Percentiles rank a stretch among this genome's conserved stretches.
phyloP scores from a whole-genome alignment of 1,284 basidiomycete genomes.

The Ganoderma lingzhi region DNA sequence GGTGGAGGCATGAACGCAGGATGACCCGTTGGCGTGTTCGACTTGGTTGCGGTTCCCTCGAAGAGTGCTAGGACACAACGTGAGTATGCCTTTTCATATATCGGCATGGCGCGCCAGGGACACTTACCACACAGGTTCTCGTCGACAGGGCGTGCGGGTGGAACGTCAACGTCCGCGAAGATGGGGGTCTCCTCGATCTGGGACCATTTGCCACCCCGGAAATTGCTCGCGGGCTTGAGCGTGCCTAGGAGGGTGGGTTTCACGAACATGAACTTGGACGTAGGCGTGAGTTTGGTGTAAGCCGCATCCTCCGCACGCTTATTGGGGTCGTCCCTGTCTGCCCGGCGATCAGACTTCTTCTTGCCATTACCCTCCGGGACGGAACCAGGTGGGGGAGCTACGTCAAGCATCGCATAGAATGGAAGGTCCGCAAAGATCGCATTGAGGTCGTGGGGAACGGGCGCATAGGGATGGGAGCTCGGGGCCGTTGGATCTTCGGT shows the following conservation, averaged over 20 bases:
- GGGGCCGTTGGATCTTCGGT: slow-evolving; percentile 43
- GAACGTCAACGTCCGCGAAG: slow-evolving; percentile 54
- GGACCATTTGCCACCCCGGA: slow-evolving; percentile 69
- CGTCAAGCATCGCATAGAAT: slow-evolving; percentile 60
- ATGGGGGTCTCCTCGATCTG: slow-evolving; percentile 64
- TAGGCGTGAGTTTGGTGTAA: slow-evolving; percentile 70
- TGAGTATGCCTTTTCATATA: slow-evolving; percentile 13
- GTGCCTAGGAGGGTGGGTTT: slow-evolving; percentile 77
- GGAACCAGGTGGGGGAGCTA: slow-evolving; percentile 66
- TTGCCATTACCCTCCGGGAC: slow-evolving; percentile 23
- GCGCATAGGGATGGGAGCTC: slow-evolving; percentile 23
- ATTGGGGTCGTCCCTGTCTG: slow-evolving; percentile 71
- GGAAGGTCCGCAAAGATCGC: slow-evolving; percentile 43
- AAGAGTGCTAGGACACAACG: slow-evolving; percentile 54
- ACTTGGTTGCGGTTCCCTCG: slow-evolving; percentile 53
- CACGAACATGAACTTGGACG: slow-evolving; percentile 69
- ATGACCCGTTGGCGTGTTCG: slow-evolving; percentile 35
- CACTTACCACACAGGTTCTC: slow-evolving; percentile 57
- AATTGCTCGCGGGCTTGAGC: slow-evolving; percentile 71
- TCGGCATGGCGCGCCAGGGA: neutral
- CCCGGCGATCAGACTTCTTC: slow-evolving; percentile 56
- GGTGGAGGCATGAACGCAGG: slow-evolving; percentile 41
- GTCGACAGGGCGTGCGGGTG: slow-evolving; percentile 49
- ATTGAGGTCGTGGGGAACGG: slow-evolving; percentile 44
- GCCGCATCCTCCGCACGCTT: slow-evolving; percentile 73